Evolutionary conservation across 208 protist genomes (phyloP).

Genomic region (Herpetomonas samuelpessoai): DNA sequence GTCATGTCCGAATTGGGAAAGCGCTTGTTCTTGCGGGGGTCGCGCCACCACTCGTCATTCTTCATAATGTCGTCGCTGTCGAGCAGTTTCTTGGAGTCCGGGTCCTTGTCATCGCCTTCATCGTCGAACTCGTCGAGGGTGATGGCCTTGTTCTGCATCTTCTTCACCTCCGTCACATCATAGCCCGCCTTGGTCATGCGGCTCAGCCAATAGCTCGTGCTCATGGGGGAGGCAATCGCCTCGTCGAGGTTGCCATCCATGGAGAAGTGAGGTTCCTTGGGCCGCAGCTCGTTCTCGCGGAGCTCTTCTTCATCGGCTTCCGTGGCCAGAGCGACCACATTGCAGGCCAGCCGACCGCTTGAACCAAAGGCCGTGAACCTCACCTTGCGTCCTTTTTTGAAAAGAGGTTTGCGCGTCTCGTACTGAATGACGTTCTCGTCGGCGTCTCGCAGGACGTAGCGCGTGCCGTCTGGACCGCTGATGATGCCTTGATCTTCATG

Average conservation of each 20-base stretch:
- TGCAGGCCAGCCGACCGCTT: slow-evolving; percentile 60
- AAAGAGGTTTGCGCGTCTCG: slow-evolving; percentile 25
- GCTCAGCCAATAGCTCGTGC: slow-evolving; percentile 84
- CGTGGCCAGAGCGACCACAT: slow-evolving; percentile 57
- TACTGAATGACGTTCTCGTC: slow-evolving; percentile 73
- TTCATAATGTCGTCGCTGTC: slow-evolving; percentile 87
- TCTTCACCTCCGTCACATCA: slow-evolving; percentile 76
- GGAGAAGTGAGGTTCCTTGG: slow-evolving; percentile 36
- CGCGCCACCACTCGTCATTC: slow-evolving; percentile 87
- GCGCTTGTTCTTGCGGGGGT: slow-evolving; percentile 76
- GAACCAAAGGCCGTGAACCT: slow-evolving; percentile 71
- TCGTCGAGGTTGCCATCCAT: slow-evolving; percentile 74
- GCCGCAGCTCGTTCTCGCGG: slow-evolving; percentile 43
- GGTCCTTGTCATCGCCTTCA: slow-evolving; percentile 42
- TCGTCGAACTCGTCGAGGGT: slow-evolving; percentile 66
- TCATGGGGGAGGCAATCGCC: slow-evolving; percentile 83
- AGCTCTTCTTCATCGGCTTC: slow-evolving; percentile 60
- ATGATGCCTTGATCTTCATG: slow-evolving; percentile 84
- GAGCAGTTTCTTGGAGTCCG: slow-evolving; percentile 23
- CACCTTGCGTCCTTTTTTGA: slow-evolving; percentile 66
- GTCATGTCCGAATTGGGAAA: slow-evolving; percentile 85
- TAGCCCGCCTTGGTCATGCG: slow-evolving; percentile 83
- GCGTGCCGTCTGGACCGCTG: slow-evolving; percentile 51
- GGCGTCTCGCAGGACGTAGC: slow-evolving; percentile 82
- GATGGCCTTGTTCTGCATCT: slow-evolving; percentile 67